Conservation (phyloP, 1,139 yeast genomes). For the Tardiomyces digboiensis region DNA sequence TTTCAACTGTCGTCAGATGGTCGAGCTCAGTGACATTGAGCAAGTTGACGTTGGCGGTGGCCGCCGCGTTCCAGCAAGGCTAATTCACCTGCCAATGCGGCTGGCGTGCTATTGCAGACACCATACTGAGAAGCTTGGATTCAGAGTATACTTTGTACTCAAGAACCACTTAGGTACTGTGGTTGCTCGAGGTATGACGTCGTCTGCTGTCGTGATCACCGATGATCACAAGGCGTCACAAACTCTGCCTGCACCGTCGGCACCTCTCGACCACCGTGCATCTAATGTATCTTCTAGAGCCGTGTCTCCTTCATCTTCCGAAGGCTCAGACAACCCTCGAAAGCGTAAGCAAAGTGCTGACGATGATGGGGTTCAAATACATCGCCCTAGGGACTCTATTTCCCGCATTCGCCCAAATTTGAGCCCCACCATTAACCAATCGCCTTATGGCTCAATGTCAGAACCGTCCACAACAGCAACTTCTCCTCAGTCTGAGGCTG, state of each 20-base stretch:
- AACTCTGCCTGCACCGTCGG: not conserved
- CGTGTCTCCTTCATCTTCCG: not conserved
- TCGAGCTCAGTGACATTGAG: slow-evolving; percentile 1
- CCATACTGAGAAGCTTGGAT: slow-evolving; percentile 78
- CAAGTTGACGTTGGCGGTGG: slow-evolving; percentile 5
- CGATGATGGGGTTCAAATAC: not conserved
- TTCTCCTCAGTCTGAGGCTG: not conserved
- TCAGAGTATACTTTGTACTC: slow-evolving; percentile 59
- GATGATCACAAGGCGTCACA: slow-evolving; percentile 67
- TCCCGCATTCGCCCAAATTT: not conserved
- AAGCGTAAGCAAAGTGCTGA: not conserved
- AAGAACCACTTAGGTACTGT: slow-evolving; percentile 50
- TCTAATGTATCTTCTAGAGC: not conserved
- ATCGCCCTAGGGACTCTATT: not conserved
- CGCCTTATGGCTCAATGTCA: not conserved
- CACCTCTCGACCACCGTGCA: not conserved
- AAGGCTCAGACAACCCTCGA: not conserved
- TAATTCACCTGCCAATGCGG: slow-evolving; percentile 71
- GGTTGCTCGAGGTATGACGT: slow-evolving; percentile 55
- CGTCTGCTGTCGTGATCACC: slow-evolving; percentile 79
- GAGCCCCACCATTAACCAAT: not conserved
- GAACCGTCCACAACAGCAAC: not conserved
- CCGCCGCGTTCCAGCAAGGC: slow-evolving; percentile 26
- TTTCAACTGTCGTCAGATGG: slow-evolving; percentile 80
- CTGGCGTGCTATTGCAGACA: slow-evolving; percentile 95